Evolutionary conservation across 2,329 filamentous ascomycete species (phyloP).

Genomic region (Dothideomycetes sp.): DNA sequence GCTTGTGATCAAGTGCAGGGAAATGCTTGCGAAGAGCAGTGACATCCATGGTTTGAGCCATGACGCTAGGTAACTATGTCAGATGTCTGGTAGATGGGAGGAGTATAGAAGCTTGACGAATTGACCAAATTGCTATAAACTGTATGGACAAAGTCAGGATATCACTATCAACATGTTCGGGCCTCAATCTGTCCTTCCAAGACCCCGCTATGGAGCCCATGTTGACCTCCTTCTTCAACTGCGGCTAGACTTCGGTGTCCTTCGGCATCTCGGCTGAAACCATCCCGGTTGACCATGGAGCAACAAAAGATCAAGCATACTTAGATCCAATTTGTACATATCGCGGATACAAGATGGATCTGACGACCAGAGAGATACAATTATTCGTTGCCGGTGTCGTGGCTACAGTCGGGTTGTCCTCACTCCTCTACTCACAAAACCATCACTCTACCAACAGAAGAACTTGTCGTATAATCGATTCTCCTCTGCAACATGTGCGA

Average conservation of each 20-base stretch:
- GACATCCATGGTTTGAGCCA: conserved; percentile 44
- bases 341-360: background rate
- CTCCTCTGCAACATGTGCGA: background rate
- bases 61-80: background rate
- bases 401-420: background rate
- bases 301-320: no score
- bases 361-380: conserved; percentile 2
- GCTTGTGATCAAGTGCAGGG: conserved; percentile 56
- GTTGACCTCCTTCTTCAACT: conserved; percentile 9
- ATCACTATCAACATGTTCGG: no score
- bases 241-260: conserved; percentile 1
- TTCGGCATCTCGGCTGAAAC: conserved; percentile 3
- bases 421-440: background rate
- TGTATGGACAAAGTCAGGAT: no score
- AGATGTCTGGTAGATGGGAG: background rate
- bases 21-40: conserved; percentile 51
- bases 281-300: conserved; percentile 4
- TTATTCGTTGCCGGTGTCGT: background rate
- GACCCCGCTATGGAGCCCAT: no score
- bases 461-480: conserved; percentile 4
- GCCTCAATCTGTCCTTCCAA: no score
- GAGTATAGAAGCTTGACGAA: no score
- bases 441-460: background rate
- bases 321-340: background rate
- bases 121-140: no score